Conservation (phyloP, 139 green algal species). For the Chlamydomonas asymmetrica region DNA sequence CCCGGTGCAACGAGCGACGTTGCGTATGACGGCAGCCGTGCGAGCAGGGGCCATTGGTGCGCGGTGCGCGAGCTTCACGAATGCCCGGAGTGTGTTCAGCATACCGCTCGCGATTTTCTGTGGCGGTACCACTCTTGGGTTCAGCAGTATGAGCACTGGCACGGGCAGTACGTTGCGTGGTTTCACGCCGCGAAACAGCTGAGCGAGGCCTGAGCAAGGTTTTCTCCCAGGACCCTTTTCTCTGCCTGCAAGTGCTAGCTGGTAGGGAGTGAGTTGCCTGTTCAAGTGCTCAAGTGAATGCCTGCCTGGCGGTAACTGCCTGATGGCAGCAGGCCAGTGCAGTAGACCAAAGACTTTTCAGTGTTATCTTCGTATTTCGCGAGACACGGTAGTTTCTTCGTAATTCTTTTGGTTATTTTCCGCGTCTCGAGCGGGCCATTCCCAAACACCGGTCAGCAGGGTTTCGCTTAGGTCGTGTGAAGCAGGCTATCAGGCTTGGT, state of each 20-base stretch:
- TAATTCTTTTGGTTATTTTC: not conserved
- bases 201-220: not conserved
- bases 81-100: too few species aligned
- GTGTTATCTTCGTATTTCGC: too few species aligned
- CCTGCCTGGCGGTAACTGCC: not conserved
- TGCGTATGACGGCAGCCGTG: not conserved
- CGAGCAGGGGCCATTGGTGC: not conserved
- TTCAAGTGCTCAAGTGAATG: not conserved
- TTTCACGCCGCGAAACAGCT: not conserved
- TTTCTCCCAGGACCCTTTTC: not conserved
- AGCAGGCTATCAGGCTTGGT: not conserved
- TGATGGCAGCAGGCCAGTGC: too few species aligned
- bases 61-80: constrained; percentile 9
- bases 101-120: constrained; percentile 16
- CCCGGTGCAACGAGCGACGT: too few species aligned
- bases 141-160: constrained; percentile 29
- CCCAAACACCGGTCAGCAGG: not conserved
- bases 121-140: constrained; percentile 22
- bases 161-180: constrained; percentile 24
- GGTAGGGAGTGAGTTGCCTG: not conserved
- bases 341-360: too few species aligned
- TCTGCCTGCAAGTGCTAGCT: not conserved
- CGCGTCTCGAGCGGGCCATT: not conserved
- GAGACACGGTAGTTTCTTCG: too few species aligned
- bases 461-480: not conserved